Base-by-base conservation (phyloP, 192 early-diverging fungal species). In the Obelidium mucronatum region DNA sequence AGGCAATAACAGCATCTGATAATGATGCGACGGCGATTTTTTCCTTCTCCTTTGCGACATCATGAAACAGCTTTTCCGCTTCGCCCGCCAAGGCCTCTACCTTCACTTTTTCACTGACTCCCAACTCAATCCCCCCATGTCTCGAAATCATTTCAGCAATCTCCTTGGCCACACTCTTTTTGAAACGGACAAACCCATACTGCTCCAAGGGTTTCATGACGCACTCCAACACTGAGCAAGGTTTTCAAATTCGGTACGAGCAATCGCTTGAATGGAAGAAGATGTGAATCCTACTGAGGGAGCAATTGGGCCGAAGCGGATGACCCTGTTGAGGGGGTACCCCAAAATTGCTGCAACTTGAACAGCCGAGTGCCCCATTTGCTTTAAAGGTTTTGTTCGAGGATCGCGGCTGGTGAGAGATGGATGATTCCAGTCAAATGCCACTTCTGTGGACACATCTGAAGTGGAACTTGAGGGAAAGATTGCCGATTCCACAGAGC, bases 81-180 rank as follows among this genome's bases (percentile, higher is more conserved):
- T 67, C 66, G n/a, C 66, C 66, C 24, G n/a, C 66, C 37, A 67
- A 48, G 8, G 66, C 66, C 17, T 26, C 40, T 15, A 67, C 66
- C n/a, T 52, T 42, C 24, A 64, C 61, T 8, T 35, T 67, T 30
- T 67, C 44, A n/a, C 66, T 44, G 39, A 24, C 63, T 15, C 42
- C 33, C 3, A 67, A 33, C 13, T 67, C 66, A 33, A 67, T 30
- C 1, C 66, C 66, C 11, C 24, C 30, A 51, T 67, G 66, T 30
- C 48, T 15, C 40, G 51, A 30, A 2, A 67, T 11, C 66, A 67
- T 67, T 67, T 52, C 66, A 13, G 40, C 66, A 4, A 67, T 28
- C 44, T 67, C 66, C 17, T 31, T 26, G 8, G 66, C 66, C 15
- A 67, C 66, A 30, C 40, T 5, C 17, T 48, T 40, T 3, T 52